Base-by-base conservation (phyloP, 345 rosid species). In the Camelina neglecta region DNA sequence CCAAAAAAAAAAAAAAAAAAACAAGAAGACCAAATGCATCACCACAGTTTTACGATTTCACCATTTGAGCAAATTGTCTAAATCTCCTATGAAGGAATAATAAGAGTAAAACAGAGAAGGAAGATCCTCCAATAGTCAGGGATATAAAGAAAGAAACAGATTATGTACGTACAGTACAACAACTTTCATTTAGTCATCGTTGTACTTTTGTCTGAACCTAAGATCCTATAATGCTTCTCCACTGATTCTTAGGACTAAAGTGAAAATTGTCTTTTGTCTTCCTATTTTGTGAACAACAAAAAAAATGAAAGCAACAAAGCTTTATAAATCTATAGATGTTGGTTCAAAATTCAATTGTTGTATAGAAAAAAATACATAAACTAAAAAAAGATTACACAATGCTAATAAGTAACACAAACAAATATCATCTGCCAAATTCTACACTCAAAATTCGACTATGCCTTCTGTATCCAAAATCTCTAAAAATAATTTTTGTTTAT, bases 61-160 rank as follows among this genome's bases (percentile, higher is more conserved):
- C 24, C 33, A 6, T 60, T 41, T 39, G 9, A 45, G 39, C 36
- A 26, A 64, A 64, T 45, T 6, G 2, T 24, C 36, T 24, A 1
- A 45, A 11, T 45, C 9, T 62, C 23, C 26, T 8, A 63, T 62
- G 67, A 8, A 59, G 9, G 18, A 1, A 61, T 7, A 39, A 8
- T 31, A 31, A 57, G 20, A 38, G 15, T 60, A 11, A 21, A 21
- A 23, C 35, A 7, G 89, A 89, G 59, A 68, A 87, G 24, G 15
- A 44, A 63, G 8, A 15, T 64, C 24, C 12, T 2, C 12, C 26
- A 64, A 45, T 15, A 44, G 84, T 42, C 4, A 26, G 4, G 35
- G 42, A 62, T 23, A 42, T 11, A 29, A 29, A 35, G 9, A 35
- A 5, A 7, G 1, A 45, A 16, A 26, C 10, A n/a, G 69, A 2